Evolutionary conservation across 768 basidiomycete genomes (phyloP), one percentile per base, ranked within the genome.

Genomic region (Tephrocybe rancida): DNA sequence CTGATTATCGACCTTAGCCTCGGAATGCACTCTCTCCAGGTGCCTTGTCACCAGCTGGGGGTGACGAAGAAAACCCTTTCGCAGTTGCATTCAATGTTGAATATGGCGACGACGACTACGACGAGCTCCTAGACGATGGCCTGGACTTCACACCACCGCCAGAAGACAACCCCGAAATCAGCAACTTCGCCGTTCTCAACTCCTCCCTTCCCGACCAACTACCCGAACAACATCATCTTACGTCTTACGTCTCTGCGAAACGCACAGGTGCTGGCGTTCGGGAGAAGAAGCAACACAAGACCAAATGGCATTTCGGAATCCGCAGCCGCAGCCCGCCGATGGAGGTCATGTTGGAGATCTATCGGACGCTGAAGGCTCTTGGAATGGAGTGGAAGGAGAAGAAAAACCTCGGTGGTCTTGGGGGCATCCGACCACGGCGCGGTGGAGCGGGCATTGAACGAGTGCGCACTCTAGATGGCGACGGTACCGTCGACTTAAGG

Each of bases 281-380:
- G 19, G 85, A 85, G 64, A 84, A 86, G 74, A 90, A 87, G 66
- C 82, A 84, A 50, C 85, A 88, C 55, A 85, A 88, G 56, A 90
- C 90, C 14, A 88, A 93, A 58, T 98, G 97, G 97, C 97, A 99
- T 68, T 99, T 98, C 64, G 97, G 97, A 7, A 98, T 99, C 35
- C 82, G 97, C 27, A 95, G 92, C 61, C 81, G 95, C 54, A 90
- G 87, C 53, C 92, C 95, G 27, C 97, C 95, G 19, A 96, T 98
- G 92, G 97, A 99, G 70, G 96, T 99, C 21, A 98, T 99, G 95
- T 74, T 97, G 22, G 96, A 98, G 79, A 97, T 99, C 47, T 98
- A 99, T 72, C 78, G 91, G 56, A 97, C 95, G 38, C 73, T 99
- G 45, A 88, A 89, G 72, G 77, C 86, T 55, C 77, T 98, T 18